Evolutionary conservation across 495 filamentous ascomycete genomes (phyloP).

Genomic region (Corynascus novoguineensis): DNA sequence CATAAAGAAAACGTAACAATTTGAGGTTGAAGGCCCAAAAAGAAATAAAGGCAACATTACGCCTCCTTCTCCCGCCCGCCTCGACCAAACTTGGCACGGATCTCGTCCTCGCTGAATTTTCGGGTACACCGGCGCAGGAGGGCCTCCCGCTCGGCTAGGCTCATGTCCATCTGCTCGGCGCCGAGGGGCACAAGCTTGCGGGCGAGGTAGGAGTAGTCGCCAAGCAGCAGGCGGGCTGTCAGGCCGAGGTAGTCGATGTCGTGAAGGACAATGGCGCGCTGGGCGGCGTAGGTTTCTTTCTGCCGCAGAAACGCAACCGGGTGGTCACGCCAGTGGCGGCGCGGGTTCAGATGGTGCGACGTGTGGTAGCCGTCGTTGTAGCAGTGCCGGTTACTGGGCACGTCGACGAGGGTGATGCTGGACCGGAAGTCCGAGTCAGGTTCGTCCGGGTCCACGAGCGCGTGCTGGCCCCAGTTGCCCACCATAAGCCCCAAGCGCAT

Average conservation of each 20-base stretch:
- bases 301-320: background rate
- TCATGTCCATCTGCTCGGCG: background rate
- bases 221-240: background rate
- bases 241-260: constrained; percentile 5
- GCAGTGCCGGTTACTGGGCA: constrained; percentile 7
- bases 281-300: background rate
- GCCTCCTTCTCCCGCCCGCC: background rate
- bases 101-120: background rate
- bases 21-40: no score
- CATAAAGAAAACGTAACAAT: no score
- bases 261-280: constrained; percentile 3
- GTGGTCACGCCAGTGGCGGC: constrained; percentile 4
- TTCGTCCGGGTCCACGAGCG: constrained; percentile 2
- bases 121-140: background rate
- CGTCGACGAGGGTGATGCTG: background rate
- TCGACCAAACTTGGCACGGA: background rate
- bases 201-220: background rate
- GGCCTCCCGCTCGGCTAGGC: background rate
- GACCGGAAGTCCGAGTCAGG: constrained; percentile 4
- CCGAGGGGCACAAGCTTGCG: constrained; percentile 3
- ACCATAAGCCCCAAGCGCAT: constrained; percentile 4
- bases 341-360: constrained; percentile 3
- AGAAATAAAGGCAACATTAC: no score
- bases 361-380: constrained; percentile 11
- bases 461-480: constrained; percentile 7